phyloP scores from a whole-genome alignment of 352 stramenopile genomes.

The Pythium vanterpoolii region DNA sequence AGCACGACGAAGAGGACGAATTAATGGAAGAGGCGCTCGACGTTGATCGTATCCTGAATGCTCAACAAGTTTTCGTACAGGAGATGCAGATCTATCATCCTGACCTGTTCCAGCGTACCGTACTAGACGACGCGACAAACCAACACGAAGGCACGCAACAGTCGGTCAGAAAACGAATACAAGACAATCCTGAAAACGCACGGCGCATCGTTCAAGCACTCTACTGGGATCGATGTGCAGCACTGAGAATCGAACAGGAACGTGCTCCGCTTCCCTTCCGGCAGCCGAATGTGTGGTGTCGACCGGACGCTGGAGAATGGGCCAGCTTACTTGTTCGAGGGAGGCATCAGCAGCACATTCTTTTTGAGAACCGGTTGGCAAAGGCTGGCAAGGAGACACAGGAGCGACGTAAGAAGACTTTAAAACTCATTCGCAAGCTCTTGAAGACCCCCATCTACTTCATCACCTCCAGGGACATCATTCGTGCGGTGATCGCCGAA shows the following conservation, averaged over 20 bases:
- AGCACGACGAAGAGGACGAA: conserved; percentile 20
- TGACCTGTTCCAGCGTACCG: conserved; percentile 22
- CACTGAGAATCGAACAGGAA: conserved; percentile 54
- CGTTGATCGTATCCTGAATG: conserved; percentile 43
- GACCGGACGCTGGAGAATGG: conserved; percentile 72
- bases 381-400: conserved; percentile 54
- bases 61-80: conserved; percentile 55
- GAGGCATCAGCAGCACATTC: conserved; percentile 58
- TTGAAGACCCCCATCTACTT: conserved; percentile 59
- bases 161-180: not conserved
- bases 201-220: conserved; percentile 50
- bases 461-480: conserved; percentile 39
- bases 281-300: conserved; percentile 61
- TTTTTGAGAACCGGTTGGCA: conserved; percentile 59
- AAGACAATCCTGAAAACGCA: not conserved
- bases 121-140: not conserved
- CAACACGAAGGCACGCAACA: not conserved
- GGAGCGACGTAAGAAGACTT: conserved; percentile 38
- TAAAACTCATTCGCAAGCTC: conserved; percentile 49
- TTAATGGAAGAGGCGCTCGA: conserved; percentile 35
- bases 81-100: conserved; percentile 63
- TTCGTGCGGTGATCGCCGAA: conserved; percentile 50
- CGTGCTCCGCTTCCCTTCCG: conserved; percentile 42
- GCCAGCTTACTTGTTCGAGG: conserved; percentile 53
- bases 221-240: conserved; percentile 83